Conservation (phyloP, 2,329 filamentous ascomycete species). For the Xylariaceae sp. region DNA sequence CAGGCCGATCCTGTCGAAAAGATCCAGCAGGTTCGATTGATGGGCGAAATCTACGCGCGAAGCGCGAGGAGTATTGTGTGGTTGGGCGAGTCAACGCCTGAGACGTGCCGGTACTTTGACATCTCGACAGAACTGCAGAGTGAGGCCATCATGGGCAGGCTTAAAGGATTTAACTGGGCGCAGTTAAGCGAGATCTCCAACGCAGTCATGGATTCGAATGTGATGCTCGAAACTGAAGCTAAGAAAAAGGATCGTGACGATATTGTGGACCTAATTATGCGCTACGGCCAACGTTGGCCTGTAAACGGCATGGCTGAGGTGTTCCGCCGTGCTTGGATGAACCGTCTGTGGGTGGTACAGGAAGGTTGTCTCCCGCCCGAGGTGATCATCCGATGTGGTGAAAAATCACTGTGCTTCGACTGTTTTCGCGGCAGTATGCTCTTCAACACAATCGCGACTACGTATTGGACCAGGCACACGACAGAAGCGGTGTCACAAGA, state of each 20-base stretch:
- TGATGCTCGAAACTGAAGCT: constrained; percentile 21
- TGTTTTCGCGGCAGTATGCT: constrained; percentile 26
- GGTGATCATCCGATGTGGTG: constrained; percentile 21
- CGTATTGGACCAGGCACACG: constrained; percentile 34
- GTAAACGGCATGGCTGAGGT: constrained; percentile 36
- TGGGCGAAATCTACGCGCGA: constrained; percentile 25
- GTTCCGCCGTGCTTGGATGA: constrained; percentile 41
- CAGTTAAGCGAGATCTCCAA: constrained; percentile 38
- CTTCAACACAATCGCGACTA: constrained; percentile 42
- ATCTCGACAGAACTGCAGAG: not conserved
- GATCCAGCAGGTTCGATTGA: constrained; percentile 21
- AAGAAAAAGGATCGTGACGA: constrained; percentile 36
- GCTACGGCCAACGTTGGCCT: constrained; percentile 32
- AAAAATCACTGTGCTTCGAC: constrained; percentile 6
- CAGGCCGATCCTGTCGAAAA: constrained; percentile 21
- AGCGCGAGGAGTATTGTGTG: constrained; percentile 8
- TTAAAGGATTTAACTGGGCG: constrained; percentile 31
- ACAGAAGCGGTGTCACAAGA: constrained; percentile 4
- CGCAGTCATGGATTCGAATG: constrained; percentile 37
- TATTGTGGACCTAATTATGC: constrained; percentile 32
- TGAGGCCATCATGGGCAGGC: constrained; percentile 2
- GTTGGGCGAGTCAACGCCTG: constrained; percentile 4
- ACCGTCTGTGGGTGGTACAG: constrained; percentile 45
- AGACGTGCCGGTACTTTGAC: constrained; percentile 2
- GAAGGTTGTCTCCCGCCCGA: constrained; percentile 31